Conservation (phyloP, 306 rosid genomes). For the Inga laurina region DNA sequence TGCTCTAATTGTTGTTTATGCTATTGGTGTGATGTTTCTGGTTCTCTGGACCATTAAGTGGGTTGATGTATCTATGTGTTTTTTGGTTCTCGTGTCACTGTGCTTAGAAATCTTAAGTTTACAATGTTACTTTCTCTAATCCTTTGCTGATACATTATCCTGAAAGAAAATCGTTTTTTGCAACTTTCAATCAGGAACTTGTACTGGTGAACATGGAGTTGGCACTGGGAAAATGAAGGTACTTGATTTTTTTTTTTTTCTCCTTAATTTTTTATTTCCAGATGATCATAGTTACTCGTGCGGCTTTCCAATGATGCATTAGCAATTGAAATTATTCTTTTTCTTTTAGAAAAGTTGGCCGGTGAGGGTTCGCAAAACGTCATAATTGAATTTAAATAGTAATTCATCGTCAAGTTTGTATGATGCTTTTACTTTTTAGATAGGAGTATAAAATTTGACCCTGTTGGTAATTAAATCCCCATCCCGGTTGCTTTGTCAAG, state of each 20-base stretch:
- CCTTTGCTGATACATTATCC: slow-evolving; percentile 10
- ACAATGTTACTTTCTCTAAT: slow-evolving; percentile 14
- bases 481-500: slow-evolving; percentile 38
- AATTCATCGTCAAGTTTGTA: slow-evolving; percentile 2
- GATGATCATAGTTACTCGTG: too few species aligned
- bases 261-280: background rate
- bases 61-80: background rate
- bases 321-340: background rate
- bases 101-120: background rate
- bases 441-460: background rate
- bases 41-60: background rate
- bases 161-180: slow-evolving; percentile 32
- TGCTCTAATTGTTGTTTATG: background rate
- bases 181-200: slow-evolving; percentile 69
- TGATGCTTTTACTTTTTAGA: background rate
- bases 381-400: background rate
- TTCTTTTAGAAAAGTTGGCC: background rate
- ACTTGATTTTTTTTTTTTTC: slow-evolving; percentile 4
- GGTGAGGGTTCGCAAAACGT: background rate
- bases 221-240: slow-evolving; percentile 99
- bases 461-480: slow-evolving; percentile 8
- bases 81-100: background rate
- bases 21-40: slow-evolving; percentile 6
- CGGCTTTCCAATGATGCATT: too few species aligned
- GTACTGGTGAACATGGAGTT: slow-evolving; percentile 96